These are phyloP conservation scores for Mortierella sp. DNA, from an alignment of 371 early-diverging fungal species.

Conservation along the genomic window DNA sequence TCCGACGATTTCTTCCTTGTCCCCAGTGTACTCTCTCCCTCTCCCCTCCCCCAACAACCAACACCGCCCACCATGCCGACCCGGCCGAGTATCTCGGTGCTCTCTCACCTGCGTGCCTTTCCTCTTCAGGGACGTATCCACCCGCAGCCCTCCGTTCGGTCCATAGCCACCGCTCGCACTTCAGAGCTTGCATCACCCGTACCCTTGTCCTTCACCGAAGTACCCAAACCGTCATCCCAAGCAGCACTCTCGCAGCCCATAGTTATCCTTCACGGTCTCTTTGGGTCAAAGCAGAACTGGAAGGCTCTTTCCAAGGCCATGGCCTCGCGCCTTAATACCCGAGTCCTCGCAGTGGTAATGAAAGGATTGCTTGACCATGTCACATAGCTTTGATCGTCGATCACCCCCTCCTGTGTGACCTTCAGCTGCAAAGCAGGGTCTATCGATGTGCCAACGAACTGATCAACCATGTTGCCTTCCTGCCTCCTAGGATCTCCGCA, in stretches of 20 bases:
- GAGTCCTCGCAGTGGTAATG: conserved; percentile 68
- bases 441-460: conserved; percentile 1
- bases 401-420: no score
- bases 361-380: no score
- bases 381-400: conserved; percentile 19
- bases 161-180: conserved; percentile 7
- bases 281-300: conserved; percentile 97
- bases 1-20: neutral
- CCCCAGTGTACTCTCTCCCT: no score
- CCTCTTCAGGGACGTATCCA: neutral
- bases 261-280: conserved; percentile 90
- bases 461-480: neutral
- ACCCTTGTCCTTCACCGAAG: conserved; percentile 25
- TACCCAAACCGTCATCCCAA: conserved; percentile 22
- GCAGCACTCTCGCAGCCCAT: conserved; percentile 59
- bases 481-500: conserved; percentile 79
- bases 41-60: neutral
- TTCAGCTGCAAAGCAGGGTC: no score
- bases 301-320: conserved; percentile 82
- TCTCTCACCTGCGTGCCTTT: neutral
- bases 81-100: neutral
- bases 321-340: conserved; percentile 64
- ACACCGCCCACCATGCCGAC: conserved; percentile 6
- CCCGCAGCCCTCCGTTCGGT: conserved; percentile 7
- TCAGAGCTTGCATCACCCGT: conserved; percentile 18